Base-by-base conservation (phyloP, 2,329 filamentous ascomycete genomes). In the Aspergillus niger region DNA sequence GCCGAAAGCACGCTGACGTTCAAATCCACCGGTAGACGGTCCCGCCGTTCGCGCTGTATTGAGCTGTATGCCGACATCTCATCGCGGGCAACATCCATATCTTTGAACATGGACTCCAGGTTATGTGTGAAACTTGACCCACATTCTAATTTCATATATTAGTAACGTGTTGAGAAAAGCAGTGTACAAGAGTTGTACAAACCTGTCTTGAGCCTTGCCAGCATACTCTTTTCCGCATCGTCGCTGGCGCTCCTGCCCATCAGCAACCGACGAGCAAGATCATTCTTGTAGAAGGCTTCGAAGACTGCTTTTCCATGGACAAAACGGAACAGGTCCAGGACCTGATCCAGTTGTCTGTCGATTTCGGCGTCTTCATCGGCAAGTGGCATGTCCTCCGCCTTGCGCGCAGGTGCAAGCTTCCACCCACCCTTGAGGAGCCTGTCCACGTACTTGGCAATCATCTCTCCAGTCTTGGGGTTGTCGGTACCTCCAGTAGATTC, bases 221-320 rank as follows among this genome's bases (percentile, higher is more conserved):
- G 84, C 95, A 99, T 99, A 77, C 90, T 96, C 64, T 93, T 87
- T 79, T 99, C 96, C 0, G 95, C 94, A 76, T 99, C 95, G 58
- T 94, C 91, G 72, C 92, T 97, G 22, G 94, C 93, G 73, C 92
- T 97, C 65, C 93, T 87, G 41, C 89, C 90, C 91, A 98, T 93
- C 58, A 99, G 83, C 44, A 99, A 80, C 50, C 95, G 86, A 15
- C 93, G 86, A 1, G 96, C 94, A 54, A 99, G 84, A 72, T 98
- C 95, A 71, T 95, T 96, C 81, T 99, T 99, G 84, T 99, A 99
- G 74, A 99, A 99, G 1, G 95, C 94, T 74, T 99, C 95, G 65
- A 99, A 99, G 0, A 97, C 91, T 58, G 96, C 94, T 75, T 99
- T 99, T 66, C 95, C 95, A 72, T 98, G 89, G 36, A 99, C 91